Conservation (phyloP, 768 basidiomycete genomes). For the Mycena epipterygia region DNA sequence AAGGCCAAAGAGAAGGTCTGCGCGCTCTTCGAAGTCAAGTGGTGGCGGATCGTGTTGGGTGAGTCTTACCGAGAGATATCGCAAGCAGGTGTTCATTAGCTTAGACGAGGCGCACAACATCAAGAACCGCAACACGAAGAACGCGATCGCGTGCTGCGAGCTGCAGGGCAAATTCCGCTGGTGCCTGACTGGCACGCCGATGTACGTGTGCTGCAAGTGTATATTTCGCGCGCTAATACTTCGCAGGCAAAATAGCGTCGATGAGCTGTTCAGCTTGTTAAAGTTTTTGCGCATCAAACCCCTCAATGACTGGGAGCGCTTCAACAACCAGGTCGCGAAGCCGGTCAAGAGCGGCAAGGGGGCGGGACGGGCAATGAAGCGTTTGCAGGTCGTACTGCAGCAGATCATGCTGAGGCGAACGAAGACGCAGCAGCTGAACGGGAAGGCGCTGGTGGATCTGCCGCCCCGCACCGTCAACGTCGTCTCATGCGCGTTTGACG, state of each 20-base stretch:
- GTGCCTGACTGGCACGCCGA: constrained; percentile 90
- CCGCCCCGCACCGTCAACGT: constrained; percentile 81
- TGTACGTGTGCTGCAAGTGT: constrained; percentile 62
- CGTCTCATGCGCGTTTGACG: constrained; percentile 83
- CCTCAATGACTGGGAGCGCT: constrained; percentile 82
- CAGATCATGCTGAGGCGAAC: constrained; percentile 91
- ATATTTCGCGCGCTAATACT: constrained; percentile 48
- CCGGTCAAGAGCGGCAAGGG: constrained; percentile 80
- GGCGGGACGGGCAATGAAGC: constrained; percentile 81
- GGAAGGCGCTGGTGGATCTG: constrained; percentile 85
- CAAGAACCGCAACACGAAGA: constrained; percentile 87
- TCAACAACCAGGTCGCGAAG: constrained; percentile 83
- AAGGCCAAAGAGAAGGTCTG: constrained; percentile 64
- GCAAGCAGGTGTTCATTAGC: neutral
- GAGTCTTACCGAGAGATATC: neutral
- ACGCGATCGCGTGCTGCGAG: constrained; percentile 82
- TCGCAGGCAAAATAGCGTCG: constrained; percentile 87
- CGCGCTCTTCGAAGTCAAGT: constrained; percentile 83
- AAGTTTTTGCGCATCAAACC: constrained; percentile 91
- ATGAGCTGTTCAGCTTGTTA: constrained; percentile 90
- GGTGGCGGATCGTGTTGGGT: constrained; percentile 84
- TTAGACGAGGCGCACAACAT: constrained; percentile 95
- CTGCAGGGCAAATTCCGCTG: constrained; percentile 86
- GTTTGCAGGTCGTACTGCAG: constrained; percentile 88
- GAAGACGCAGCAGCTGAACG: constrained; percentile 81